Evolutionary conservation across 371 early-diverging fungal genomes (phyloP), one percentile per base, ranked within the genome.

Genomic region (Mucor indicus): DNA sequence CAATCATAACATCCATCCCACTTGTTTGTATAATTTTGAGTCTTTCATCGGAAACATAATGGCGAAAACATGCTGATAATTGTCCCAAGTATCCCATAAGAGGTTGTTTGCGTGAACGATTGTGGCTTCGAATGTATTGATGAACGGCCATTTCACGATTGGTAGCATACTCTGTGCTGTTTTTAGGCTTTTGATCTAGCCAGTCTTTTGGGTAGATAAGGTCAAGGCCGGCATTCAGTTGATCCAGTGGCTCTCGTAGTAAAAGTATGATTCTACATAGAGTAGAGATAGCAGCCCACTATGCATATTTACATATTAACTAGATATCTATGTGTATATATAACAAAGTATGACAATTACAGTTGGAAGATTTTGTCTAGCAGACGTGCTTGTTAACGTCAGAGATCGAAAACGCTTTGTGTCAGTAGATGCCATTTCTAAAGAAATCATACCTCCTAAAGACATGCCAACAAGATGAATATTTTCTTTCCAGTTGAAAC

Each of bases 391-490:
- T 13, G 70, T 75, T 33, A 76, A 39, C 9, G 69, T 66, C 37
- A 76, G 33, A 8, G 77, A 72, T 15, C 41, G 38, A 36, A 79
- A 64, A n/a, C 66, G 50, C n/a, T 47, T 38, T 4, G 73, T 66
- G 1, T 62, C 54, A 0, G 54, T 47, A 38, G 60, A 53, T 0
- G 63, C 75, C 57, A 87, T 58, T 45, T 82, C 78, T 40, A 83
- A 70, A 0, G 84, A 72, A 20, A 89, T 80, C 88, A 87, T 87
- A 17, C 86, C 86, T 23, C 90, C 89, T 87, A 89, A 87, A 4
- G 85, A 86, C 5, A 89, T 70, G 3, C 90, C 91, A 17, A 77
- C 79, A 33, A 89, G 30, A 57, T 87, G 81, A 8, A 89, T 67
- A 31, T 79, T 53, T 2, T 61, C 39, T 1, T 53, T 71, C 89